These are phyloP conservation scores for Hyphodiscus hymeniophilus DNA, from an alignment of 495 filamentous ascomycete species.

Conservation along the genomic window DNA sequence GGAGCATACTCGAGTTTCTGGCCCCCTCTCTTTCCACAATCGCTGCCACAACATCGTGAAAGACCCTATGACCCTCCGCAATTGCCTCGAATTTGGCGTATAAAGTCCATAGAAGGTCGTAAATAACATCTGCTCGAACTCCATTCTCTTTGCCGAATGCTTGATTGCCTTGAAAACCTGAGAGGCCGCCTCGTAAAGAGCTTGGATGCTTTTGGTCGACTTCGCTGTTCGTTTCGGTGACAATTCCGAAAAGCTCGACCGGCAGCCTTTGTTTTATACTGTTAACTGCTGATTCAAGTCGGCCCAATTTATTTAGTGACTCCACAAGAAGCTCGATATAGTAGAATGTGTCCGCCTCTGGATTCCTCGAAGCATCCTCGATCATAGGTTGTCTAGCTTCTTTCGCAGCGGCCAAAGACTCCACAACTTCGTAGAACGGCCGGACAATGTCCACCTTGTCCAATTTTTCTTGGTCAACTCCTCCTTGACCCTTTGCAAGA, in stretches of 20 bases:
- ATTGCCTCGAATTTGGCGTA: constrained; percentile 97
- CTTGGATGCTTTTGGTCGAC: constrained; percentile 85
- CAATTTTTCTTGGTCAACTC: constrained; percentile 36
- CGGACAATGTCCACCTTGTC: constrained; percentile 25
- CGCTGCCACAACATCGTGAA: constrained; percentile 81
- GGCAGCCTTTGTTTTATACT: constrained; percentile 87
- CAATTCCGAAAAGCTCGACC: constrained; percentile 86
- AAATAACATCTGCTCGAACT: constrained; percentile 69
- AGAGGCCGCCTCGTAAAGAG: constrained; percentile 46
- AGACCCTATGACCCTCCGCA: constrained; percentile 86
- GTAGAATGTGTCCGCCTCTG: constrained; percentile 87
- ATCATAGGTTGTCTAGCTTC: constrained; percentile 60
- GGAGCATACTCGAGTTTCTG: constrained; percentile 42
- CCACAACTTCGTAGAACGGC: constrained; percentile 70
- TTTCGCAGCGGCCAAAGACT: constrained; percentile 38
- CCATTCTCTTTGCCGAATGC: constrained; percentile 60
- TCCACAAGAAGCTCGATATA: constrained; percentile 88
- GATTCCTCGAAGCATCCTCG: constrained; percentile 84
- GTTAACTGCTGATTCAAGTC: constrained; percentile 77
- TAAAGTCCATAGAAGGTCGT: constrained; percentile 82
- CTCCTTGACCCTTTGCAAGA: constrained; percentile 42
- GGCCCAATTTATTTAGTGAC: constrained; percentile 77
- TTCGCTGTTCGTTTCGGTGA: constrained; percentile 90
- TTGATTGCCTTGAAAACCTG: constrained; percentile 49
- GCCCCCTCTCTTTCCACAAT: constrained; percentile 63